A percentile compares a stretch with the other conserved stretches of the same genome.
phyloP scores from a whole-genome alignment of 139 green algal genomes.

The Chlamydomonas incerta region DNA sequence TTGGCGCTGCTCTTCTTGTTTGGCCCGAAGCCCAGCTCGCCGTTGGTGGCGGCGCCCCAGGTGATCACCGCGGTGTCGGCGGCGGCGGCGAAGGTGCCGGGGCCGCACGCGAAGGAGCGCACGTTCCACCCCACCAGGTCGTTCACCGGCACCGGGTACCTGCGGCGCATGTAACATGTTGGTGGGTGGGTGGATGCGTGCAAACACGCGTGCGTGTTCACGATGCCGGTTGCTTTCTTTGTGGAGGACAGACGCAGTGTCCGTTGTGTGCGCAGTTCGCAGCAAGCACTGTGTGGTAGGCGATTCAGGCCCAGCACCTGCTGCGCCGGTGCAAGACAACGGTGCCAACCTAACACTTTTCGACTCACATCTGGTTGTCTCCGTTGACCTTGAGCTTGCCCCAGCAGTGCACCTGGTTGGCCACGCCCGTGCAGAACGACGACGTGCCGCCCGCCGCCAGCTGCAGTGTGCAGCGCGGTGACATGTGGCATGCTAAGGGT shows the following conservation, averaged over 20 bases:
- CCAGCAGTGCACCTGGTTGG: slow-evolving; percentile 84
- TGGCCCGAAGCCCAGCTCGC: slow-evolving; percentile 92
- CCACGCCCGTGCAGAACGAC: slow-evolving; percentile 81
- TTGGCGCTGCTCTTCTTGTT: slow-evolving; percentile 91
- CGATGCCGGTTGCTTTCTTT: too few relatives aligned
- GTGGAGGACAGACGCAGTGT: too few relatives aligned
- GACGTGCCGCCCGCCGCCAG: slow-evolving; percentile 60
- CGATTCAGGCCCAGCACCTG: too few relatives aligned
- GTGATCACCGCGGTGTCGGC: slow-evolving; percentile 86
- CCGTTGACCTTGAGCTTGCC: slow-evolving; percentile 93
- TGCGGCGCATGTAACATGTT: slow-evolving; percentile 41
- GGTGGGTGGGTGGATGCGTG: too few relatives aligned
- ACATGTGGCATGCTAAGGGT: not conserved
- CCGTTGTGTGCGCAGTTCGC: too few relatives aligned
- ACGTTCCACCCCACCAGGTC: slow-evolving; percentile 91
- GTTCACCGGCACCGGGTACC: slow-evolving; percentile 86
- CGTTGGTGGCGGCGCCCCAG: slow-evolving; percentile 86
- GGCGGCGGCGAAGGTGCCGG: slow-evolving; percentile 80
- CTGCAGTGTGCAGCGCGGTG: slow-evolving; percentile 2
- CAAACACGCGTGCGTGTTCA: too few relatives aligned
- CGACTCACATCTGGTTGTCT: slow-evolving; percentile 93
- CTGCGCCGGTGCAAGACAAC: too few relatives aligned
- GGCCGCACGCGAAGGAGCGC: slow-evolving; percentile 82
- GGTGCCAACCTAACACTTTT: too few relatives aligned
- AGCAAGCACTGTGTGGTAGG: too few relatives aligned